Evolutionary conservation across 768 basidiomycete species (phyloP).

Genomic region (Pulveroboletus sp.): DNA sequence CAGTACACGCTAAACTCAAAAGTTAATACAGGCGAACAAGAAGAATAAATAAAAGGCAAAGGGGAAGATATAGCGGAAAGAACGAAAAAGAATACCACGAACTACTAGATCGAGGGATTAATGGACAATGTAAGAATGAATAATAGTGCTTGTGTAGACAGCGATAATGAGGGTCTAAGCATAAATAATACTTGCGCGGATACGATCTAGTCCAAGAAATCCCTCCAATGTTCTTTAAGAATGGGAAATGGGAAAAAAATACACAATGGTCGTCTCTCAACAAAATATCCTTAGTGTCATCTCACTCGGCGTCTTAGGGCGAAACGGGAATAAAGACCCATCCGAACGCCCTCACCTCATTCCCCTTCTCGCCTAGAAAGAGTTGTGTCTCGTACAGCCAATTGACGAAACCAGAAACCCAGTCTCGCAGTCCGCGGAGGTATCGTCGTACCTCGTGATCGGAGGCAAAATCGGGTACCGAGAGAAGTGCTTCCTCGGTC

Average conservation of each 20-base stretch:
- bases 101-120: neutral
- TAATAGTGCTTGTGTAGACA: neutral
- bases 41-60: no score
- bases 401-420: slow-evolving; percentile 55
- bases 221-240: neutral
- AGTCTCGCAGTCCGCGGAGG: slow-evolving; percentile 52
- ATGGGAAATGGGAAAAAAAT: neutral
- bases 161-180: neutral
- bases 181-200: neutral
- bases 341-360: slow-evolving; percentile 56
- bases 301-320: neutral
- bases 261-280: neutral
- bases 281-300: neutral
- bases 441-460: slow-evolving; percentile 35
- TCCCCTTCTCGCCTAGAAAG: slow-evolving; percentile 56
- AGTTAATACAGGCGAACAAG: no score
- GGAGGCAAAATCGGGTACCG: slow-evolving; percentile 9
- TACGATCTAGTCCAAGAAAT: slow-evolving; percentile 5
- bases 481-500: slow-evolving; percentile 20
- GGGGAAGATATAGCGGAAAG: no score
- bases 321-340: slow-evolving; percentile 52
- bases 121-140: neutral
- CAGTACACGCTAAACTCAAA: no score
- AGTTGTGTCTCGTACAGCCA: slow-evolving; percentile 65
- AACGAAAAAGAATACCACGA: no score